Conservation (phyloP, 768 basidiomycete genomes). For the Infundibulicybe gibba region DNA sequence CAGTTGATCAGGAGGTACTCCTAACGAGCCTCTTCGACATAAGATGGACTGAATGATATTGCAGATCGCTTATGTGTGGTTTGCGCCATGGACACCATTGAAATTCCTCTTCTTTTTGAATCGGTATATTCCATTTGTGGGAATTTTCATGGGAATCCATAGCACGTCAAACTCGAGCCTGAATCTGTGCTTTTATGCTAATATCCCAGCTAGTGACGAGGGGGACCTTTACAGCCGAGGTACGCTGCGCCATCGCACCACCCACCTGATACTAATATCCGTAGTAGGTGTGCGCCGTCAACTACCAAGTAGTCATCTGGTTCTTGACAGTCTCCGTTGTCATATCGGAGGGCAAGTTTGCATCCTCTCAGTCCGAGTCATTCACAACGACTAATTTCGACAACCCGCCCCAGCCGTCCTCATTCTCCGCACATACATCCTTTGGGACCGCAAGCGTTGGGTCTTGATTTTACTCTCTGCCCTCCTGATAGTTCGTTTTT, state of each 20-base stretch:
- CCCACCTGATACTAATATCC: background rate
- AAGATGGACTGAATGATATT: background rate
- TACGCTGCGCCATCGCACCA: background rate
- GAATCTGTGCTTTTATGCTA: background rate
- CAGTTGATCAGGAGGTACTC: constrained; percentile 29
- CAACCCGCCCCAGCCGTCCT: constrained; percentile 2
- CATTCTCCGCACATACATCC: constrained; percentile 4
- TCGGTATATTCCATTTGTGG: constrained; percentile 35
- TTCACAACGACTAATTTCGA: background rate
- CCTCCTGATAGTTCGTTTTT: constrained; percentile 1
- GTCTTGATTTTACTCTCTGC: background rate
- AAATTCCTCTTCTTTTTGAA: constrained; percentile 33
- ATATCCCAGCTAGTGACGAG: constrained; percentile 8
- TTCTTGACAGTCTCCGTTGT: background rate
- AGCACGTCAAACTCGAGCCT: constrained; percentile 16
- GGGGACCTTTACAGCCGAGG: constrained; percentile 15
- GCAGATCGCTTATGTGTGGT: constrained; percentile 32
- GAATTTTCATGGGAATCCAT: constrained; percentile 29
- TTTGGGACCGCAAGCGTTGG: constrained; percentile 6
- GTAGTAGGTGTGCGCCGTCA: background rate
- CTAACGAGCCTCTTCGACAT: background rate
- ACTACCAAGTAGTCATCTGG: background rate
- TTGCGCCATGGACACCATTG: constrained; percentile 20
- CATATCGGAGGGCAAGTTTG: background rate
- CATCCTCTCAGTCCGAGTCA: background rate